Percentiles rank a stretch among this genome's conserved stretches.
phyloP scores from a whole-genome alignment of 108 stramenopile genomes.

The Fistulifera solaris region DNA sequence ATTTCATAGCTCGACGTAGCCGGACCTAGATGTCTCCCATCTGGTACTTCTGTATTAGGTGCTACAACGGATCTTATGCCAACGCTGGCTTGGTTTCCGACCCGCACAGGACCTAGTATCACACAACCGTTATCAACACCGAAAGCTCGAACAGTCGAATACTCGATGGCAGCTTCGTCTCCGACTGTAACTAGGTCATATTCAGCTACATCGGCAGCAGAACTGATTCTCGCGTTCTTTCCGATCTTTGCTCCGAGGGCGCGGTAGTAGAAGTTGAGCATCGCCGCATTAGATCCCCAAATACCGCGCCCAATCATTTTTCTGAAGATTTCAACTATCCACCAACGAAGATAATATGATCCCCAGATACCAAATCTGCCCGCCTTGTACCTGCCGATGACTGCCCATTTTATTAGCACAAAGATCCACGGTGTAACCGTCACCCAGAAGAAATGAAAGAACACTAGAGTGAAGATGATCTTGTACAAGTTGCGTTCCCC shows the following conservation, averaged over 20 bases:
- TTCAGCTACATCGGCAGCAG: conserved; percentile 46
- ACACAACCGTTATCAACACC: conserved; percentile 54
- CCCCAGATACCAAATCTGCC: conserved; percentile 45
- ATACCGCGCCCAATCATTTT: conserved; percentile 39
- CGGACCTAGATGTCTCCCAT: conserved; percentile 31
- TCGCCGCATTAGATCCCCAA: conserved; percentile 24
- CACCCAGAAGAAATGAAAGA: conserved; percentile 33
- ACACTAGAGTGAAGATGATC: conserved; percentile 34
- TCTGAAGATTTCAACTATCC: conserved; percentile 40
- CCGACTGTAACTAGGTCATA: conserved; percentile 51
- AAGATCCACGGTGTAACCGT: conserved; percentile 38
- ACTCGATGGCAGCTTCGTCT: conserved; percentile 36
- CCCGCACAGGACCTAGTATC: conserved; percentile 38
- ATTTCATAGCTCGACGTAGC: conserved; percentile 38
- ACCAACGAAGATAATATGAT: conserved; percentile 55
- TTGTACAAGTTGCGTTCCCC: conserved; percentile 18
- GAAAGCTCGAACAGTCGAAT: conserved; percentile 39
- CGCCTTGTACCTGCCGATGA: conserved; percentile 42
- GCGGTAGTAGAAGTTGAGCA: conserved; percentile 30
- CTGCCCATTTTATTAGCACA: conserved; percentile 38
- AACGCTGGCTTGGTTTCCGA: conserved; percentile 33
- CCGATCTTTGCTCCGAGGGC: conserved; percentile 57
- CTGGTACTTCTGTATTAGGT: conserved; percentile 36
- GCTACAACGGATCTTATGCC: conserved; percentile 47
- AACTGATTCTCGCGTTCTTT: conserved; percentile 26